Percentiles rank a stretch among this genome's conserved stretches.
Conservation (phyloP, 2,329 filamentous ascomycete genomes). For the Aureobasidium pullulans region DNA sequence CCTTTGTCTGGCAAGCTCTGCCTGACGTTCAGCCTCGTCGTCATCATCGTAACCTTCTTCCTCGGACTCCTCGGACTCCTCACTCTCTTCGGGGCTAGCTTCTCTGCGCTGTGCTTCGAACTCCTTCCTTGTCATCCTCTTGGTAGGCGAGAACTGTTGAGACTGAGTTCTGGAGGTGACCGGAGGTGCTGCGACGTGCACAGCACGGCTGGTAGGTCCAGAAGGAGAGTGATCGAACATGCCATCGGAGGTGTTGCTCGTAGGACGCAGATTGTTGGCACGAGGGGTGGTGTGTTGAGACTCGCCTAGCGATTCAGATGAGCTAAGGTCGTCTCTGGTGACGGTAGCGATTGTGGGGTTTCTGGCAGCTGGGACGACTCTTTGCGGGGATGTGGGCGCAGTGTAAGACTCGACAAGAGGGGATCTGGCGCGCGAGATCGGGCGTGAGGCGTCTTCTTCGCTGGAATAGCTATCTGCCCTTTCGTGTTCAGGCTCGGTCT, state of each 20-base stretch:
- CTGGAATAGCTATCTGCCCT: constrained; percentile 11
- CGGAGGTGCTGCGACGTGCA: constrained; percentile 18
- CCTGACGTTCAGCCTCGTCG: constrained; percentile 70
- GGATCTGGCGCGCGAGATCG: background rate
- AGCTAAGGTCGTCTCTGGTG: constrained; percentile 5
- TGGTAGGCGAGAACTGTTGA: constrained; percentile 29
- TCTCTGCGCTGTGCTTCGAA: constrained; percentile 53
- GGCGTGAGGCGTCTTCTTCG: constrained; percentile 3
- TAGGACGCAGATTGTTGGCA: constrained; percentile 15
- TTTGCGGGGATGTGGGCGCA: background rate
- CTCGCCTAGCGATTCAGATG: constrained; percentile 18
- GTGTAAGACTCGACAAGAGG: background rate
- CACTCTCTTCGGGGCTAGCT: constrained; percentile 31
- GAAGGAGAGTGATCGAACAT: constrained; percentile 27
- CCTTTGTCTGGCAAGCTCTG: constrained; percentile 65
- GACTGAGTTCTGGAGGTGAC: constrained; percentile 1
- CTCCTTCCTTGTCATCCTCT: constrained; percentile 84
- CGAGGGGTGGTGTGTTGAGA: constrained; percentile 22
- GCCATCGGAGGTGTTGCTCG: constrained; percentile 15
- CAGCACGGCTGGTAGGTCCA: constrained; percentile 25
- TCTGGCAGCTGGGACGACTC: background rate
- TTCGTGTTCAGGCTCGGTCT: constrained; percentile 13
- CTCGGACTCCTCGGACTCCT: constrained; percentile 51
- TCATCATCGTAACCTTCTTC: constrained; percentile 59
- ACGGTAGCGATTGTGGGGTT: background rate